Base-by-base conservation (phyloP, 768 basidiomycete genomes). In the Leccinum incarnatum region DNA sequence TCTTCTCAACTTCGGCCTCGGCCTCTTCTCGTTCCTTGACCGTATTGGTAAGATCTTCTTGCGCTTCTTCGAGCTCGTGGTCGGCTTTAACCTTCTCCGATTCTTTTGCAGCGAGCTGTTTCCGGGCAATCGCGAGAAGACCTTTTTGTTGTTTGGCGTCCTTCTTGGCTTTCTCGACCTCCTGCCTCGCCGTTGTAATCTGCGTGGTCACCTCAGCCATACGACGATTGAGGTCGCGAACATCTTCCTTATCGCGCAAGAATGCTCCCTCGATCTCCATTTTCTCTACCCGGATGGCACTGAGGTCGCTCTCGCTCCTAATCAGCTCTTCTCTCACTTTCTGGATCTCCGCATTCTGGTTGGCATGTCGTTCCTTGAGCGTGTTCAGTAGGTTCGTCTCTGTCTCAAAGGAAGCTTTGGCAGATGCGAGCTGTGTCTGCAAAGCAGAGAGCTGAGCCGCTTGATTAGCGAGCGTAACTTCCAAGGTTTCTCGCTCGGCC, bases 131-230 rank as follows among this genome's bases (percentile, higher is more conserved):
- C 5, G 95, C 95, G 23, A 96, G 80, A 62, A 96, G 79, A 10
- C 97, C 97, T 72, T 93, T 98, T 77, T 98, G 95, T 69, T 97
- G 93, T 72, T 96, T 89, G 2, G 91, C 93, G 53, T 98, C 95
- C 75, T 92, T 98, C 78, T 87, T 95, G 42, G 83, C 72, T 76
- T 91, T 95, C 73, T 98, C 97, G 21, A 94, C 77, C 60, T 91
- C 87, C 11, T 75, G 77, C 72, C 90, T 95, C 53, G 88, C 71
- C 11, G 76, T 68, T 49, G 89, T 84, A 36, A 87, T 87, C 72
- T 94, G 85, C 60, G 86, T 82, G 8, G 86, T 84, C 15, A 85
- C 83, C 66, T 94, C 93, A 12, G 84, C 79, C 89, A 98, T 91
- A 70, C 83, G 85, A 65, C 85, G 83, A 67, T 97, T 88, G 61